A percentile compares a stretch with the other conserved stretches of the same genome.
phyloP scores from a whole-genome alignment of 2,329 filamentous ascomycete species.

The Hypoxylon sp. region DNA sequence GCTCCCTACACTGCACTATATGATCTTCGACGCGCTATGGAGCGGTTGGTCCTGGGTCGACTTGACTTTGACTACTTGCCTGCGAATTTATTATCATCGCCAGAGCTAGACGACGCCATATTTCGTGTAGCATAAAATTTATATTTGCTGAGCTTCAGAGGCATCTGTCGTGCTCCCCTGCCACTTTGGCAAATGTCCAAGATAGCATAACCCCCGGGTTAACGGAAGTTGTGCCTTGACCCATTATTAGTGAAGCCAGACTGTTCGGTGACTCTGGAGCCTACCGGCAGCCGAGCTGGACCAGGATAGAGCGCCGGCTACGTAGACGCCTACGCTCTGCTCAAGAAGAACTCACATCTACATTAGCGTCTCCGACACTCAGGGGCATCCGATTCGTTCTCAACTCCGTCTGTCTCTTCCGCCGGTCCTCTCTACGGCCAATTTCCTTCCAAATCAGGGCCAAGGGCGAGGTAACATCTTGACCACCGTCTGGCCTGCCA shows the following conservation, averaged over 20 bases:
- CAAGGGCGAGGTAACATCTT: slow-evolving; percentile 34
- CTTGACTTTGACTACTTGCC: slow-evolving; percentile 5
- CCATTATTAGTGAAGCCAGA: slow-evolving; percentile 18
- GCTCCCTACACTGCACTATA: slow-evolving; percentile 10
- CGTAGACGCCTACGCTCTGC: slow-evolving; percentile 24
- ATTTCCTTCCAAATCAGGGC: slow-evolving; percentile 20
- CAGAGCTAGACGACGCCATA: slow-evolving; percentile 3
- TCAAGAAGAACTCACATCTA: slow-evolving; percentile 23
- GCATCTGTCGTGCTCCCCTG: slow-evolving; percentile 10
- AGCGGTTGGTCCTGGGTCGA: slow-evolving; percentile 15
- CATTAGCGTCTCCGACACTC: slow-evolving; percentile 30
- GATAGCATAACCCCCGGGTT: slow-evolving; percentile 25
- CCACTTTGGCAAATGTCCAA: slow-evolving; percentile 20
- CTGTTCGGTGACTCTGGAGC: slow-evolving; percentile 16
- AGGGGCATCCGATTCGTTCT: slow-evolving; percentile 38
- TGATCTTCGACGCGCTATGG: slow-evolving; percentile 31
- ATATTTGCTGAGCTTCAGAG: slow-evolving; percentile 6
- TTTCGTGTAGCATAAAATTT: slow-evolving; percentile 6
- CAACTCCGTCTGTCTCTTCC: slow-evolving; percentile 22
- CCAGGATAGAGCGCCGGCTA: slow-evolving; percentile 26
- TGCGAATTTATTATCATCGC: slow-evolving; percentile 13
- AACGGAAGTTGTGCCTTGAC: slow-evolving; percentile 27
- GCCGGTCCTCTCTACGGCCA: slow-evolving; percentile 29
- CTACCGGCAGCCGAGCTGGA: slow-evolving; percentile 22
- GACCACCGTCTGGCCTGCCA: slow-evolving; percentile 24